These are phyloP conservation scores for Candida ovalis DNA, from an alignment of 805 yeast species.

Conservation along the genomic window DNA sequence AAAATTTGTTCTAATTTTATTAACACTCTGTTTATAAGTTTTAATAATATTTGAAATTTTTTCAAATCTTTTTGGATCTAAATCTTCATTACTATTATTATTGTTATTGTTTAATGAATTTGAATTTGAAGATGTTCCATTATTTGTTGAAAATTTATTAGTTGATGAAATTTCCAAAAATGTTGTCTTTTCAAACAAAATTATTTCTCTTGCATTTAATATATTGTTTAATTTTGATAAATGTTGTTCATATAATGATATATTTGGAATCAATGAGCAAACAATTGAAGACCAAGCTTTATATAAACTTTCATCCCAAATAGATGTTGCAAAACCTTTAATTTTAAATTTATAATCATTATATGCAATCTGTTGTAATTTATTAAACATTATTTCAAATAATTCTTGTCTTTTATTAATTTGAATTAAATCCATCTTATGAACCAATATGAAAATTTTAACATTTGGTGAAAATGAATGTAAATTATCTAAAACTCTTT, in stretches of 20 bases:
- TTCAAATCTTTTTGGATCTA: slow-evolving; percentile 92
- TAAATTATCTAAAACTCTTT: slow-evolving; percentile 75
- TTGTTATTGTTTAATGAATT: not conserved
- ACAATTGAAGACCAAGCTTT: slow-evolving; percentile 98
- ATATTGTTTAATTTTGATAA: slow-evolving; percentile 68
- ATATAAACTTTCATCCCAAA: slow-evolving; percentile 95
- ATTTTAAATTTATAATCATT: slow-evolving; percentile 60
- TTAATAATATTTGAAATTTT: slow-evolving; percentile 91
- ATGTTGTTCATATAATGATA: slow-evolving; percentile 72
- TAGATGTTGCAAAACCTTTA: slow-evolving; percentile 89
- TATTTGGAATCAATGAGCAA: slow-evolving; percentile 91
- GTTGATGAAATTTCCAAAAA: slow-evolving; percentile 74
- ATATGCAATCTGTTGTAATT: slow-evolving; percentile 64
- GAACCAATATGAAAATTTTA: slow-evolving; percentile 84
- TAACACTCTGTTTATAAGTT: slow-evolving; percentile 88
- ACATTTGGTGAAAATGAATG: slow-evolving; percentile 86
- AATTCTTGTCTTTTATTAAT: slow-evolving; percentile 80
- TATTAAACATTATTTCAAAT: slow-evolving; percentile 79
- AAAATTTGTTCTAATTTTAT: slow-evolving; percentile 82
- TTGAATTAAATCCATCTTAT: slow-evolving; percentile 95
- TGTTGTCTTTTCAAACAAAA: slow-evolving; percentile 89
- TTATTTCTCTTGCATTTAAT: slow-evolving; percentile 83
- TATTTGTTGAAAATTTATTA: slow-evolving; percentile 22
- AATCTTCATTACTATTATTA: slow-evolving; percentile 18
- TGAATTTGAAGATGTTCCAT: too few relatives aligned